Evolutionary conservation across 768 basidiomycete genomes (phyloP), one percentile per base, ranked within the genome.

Genomic region (Rhizopogon vesiculosus): DNA sequence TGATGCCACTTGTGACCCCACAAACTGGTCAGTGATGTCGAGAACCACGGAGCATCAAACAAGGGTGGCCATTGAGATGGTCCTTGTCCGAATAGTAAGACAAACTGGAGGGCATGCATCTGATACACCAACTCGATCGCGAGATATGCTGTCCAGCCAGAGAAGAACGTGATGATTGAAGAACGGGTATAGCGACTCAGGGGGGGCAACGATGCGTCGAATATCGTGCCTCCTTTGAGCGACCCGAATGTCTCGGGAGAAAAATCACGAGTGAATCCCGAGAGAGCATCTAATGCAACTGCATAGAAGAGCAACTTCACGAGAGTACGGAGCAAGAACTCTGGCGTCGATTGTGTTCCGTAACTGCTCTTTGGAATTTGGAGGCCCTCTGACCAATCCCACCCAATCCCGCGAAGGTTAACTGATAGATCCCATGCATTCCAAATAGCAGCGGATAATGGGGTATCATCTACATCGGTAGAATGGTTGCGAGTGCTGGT

Each of bases 1-100:
- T 87, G 86, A 60, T 89, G 87, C 87, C 88, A 89, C 16, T 78
- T 69, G 53, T 58, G 65, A 3, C 77, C 73, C 88, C 87, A 89
- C 54, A 85, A 81, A 22, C 83, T 77, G 38, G 71, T 66, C 18
- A 89, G 68, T 5, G 85, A 87, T 3, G 80, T 81, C 0, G 82
- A 65, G 9, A 64, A 42, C 78, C 80, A 88, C 3, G 87, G 87
- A 6, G 69, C 50, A 53, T 80, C 71, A 65, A 87, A 86, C 22
- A 83, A 56, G 1, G 84, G 86, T 0, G 87, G 87, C 85, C 85
- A 88, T 49, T 81, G 74, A 0, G 69, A 71, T 0, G 78, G 77
- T 44, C 72, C 59, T 63, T 86, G 83, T 25, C 64, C 62, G 45
- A 86, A 75, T 29, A 84, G 49, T 40, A 74, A 46, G 28, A 82